phyloP scores from a whole-genome alignment of 2,329 filamentous ascomycete species.

The Beauveria pseudobassiana region DNA sequence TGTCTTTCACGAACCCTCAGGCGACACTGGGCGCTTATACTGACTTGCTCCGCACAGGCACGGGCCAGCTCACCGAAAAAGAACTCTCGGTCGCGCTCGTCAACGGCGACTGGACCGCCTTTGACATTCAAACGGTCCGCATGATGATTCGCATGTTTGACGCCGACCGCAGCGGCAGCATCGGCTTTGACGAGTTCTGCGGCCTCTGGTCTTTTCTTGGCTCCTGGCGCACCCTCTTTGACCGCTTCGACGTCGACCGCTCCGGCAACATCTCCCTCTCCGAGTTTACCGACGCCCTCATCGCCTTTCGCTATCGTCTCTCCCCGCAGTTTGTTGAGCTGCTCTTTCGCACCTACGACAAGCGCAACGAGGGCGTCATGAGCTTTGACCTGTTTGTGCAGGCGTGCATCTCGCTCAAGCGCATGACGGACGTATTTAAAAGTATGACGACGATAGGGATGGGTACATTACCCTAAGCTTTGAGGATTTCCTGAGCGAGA shows the following conservation, averaged over 20 bases:
- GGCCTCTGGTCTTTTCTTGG: slow-evolving; percentile 93
- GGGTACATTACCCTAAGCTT: slow-evolving; percentile 83
- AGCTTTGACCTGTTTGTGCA: slow-evolving; percentile 97
- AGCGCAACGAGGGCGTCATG: slow-evolving; percentile 61
- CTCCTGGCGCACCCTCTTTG: slow-evolving; percentile 89
- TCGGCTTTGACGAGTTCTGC: slow-evolving; percentile 94
- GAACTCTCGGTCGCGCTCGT: slow-evolving; percentile 87
- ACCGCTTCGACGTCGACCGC: slow-evolving; percentile 84
- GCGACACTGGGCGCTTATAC: neutral
- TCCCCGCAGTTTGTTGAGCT: slow-evolving; percentile 76
- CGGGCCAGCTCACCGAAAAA: slow-evolving; percentile 73
- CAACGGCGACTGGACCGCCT: slow-evolving; percentile 92
- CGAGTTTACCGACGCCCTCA: slow-evolving; percentile 85
- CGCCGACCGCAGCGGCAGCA: slow-evolving; percentile 77
- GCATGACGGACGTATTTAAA: slow-evolving; percentile 99
- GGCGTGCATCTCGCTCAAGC: slow-evolving; percentile 90
- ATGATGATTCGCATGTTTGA: slow-evolving; percentile 99
- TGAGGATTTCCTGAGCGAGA: slow-evolving; percentile 70
- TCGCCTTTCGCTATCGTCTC: slow-evolving; percentile 89
- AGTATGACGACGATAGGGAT: slow-evolving; percentile 94
- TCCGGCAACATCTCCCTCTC: slow-evolving; percentile 77
- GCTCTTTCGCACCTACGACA: slow-evolving; percentile 85
- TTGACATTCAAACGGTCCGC: slow-evolving; percentile 86
- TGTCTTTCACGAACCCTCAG: neutral
- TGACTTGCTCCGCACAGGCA: slow-evolving; percentile 39